phyloP scores from a whole-genome alignment of 345 rosid species.

The Gossypium turneri region DNA sequence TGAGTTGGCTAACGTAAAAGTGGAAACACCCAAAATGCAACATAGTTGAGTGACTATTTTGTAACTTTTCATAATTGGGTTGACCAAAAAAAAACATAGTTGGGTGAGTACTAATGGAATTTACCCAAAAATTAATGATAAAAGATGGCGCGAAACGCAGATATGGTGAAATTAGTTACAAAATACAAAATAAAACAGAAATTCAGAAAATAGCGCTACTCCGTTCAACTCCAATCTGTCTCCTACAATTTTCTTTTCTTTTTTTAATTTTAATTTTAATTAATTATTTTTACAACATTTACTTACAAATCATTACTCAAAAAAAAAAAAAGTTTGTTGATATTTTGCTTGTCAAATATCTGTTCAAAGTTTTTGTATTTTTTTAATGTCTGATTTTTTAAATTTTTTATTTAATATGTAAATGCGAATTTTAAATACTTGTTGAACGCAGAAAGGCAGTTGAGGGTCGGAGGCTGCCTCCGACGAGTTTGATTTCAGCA shows the following conservation, averaged over 20 bases:
- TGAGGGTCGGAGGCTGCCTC: constrained; percentile 16
- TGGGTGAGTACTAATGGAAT: constrained; percentile 3
- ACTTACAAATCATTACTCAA: neutral
- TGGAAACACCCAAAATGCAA: too few species aligned
- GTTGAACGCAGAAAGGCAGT: neutral
- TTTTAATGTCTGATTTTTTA: neutral
- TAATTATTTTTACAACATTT: neutral
- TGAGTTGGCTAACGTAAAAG: too few species aligned
- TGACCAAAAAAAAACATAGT: neutral
- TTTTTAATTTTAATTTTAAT: constrained; percentile 12
- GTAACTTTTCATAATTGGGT: too few species aligned
- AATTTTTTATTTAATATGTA: neutral
- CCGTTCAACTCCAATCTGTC: constrained; percentile 27
- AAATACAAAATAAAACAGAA: constrained; percentile 16
- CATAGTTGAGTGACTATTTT: too few species aligned
- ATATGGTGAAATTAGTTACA: constrained; percentile 29
- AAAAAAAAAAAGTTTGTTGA: neutral
- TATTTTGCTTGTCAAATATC: neutral
- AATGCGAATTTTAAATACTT: neutral
- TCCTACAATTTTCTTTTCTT: neutral
- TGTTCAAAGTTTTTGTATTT: neutral
- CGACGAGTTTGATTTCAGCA: constrained; percentile 23
- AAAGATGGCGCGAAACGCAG: constrained; percentile 38
- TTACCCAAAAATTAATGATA: neutral
- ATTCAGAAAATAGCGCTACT: constrained; percentile 35